phyloP scores from a whole-genome alignment of 202 grass and related monocot species.

The Panicum virgatum region DNA sequence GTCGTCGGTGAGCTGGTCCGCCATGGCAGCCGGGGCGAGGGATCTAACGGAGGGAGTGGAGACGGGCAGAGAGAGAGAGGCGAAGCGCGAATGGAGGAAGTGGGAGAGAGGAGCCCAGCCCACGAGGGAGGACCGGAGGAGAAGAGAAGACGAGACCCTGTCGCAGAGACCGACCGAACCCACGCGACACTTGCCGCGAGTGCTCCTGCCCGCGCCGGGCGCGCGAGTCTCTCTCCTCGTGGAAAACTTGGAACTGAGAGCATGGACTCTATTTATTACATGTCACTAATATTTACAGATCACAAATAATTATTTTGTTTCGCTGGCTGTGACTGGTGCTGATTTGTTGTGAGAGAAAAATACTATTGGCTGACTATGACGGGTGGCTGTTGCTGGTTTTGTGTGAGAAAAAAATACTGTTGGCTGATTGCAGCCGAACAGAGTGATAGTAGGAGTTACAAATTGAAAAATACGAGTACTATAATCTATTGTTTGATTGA shows the following conservation, averaged over 20 bases:
- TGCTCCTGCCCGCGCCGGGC: neutral
- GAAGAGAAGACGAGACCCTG: neutral
- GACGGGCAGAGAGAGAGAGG: conserved; percentile 5
- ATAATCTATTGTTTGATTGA: too few relatives aligned
- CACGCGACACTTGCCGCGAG: neutral
- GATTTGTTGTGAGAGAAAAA: too few relatives aligned
- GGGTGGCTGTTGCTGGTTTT: too few relatives aligned
- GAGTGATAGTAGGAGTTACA: too few relatives aligned
- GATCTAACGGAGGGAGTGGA: conserved; percentile 17
- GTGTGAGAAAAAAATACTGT: too few relatives aligned
- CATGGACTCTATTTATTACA: neutral
- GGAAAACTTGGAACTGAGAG: neutral
- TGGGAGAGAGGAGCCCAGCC: neutral
- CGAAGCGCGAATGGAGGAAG: conserved; percentile 35
- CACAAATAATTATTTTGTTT: too few relatives aligned
- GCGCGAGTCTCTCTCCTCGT: neutral
- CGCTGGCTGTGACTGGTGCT: too few relatives aligned
- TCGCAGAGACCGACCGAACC: neutral
- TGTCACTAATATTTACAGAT: too few relatives aligned
- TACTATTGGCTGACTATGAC: too few relatives aligned
- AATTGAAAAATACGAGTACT: too few relatives aligned
- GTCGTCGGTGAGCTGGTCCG: conserved; percentile 91
- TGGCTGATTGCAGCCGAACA: too few relatives aligned
- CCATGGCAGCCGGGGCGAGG: conserved; percentile 49
- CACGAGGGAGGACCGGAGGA: neutral